Evolutionary conservation across 345 rosid genomes (phyloP), one percentile per base, ranked within the genome.

Genomic region (Cardiospermum halicacabum): DNA sequence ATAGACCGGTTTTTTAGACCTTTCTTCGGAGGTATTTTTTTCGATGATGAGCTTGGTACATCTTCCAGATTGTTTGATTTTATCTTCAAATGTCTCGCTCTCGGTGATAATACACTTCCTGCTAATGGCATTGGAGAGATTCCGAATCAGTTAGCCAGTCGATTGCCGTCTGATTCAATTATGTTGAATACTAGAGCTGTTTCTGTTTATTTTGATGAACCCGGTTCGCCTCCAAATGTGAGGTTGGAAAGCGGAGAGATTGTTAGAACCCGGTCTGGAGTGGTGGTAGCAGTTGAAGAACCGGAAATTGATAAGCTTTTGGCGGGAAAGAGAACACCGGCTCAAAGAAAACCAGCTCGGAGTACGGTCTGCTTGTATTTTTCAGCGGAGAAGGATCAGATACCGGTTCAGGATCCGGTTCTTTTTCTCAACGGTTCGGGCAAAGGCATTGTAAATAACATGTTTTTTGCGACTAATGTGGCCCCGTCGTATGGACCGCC

Each of bases 1-100:
- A 28, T 87, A 3, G 74, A 68, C 16, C 70, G 86, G 18, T 92
- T 92, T 72, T 92, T 92, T 24, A 79, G 81, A 56, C 98, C 96
- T 4, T 92, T 92, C 56, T 92, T 89, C 9, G 98, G 98, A 0
- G 96, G 98, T 12, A 88, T 92, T 61, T 92, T 92, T 72, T 89
- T 89, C 58, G 98, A 92, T 28, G 80, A 58, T 30, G 81, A 85
- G 26, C 96, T 92, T 6, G 89, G 79, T 66, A 92, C 98, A 6
- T 88, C 87, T 15, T 89, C 98, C 1, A 83, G 91, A 61, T 73
- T 92, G 70, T 92, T 92, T 68, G 75, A 89, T 74, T 92, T 92
- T 39, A 62, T 92, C 16, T 92, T 92, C 84, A 84, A 88, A 70
- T 88, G 93, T 72, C 96, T 92, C 3, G 93, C 96, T 51, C 96